Evolutionary conservation across 139 green algal species (phyloP), one percentile per base, ranked within the genome.

Genomic region (Chlorella vulgaris): DNA sequence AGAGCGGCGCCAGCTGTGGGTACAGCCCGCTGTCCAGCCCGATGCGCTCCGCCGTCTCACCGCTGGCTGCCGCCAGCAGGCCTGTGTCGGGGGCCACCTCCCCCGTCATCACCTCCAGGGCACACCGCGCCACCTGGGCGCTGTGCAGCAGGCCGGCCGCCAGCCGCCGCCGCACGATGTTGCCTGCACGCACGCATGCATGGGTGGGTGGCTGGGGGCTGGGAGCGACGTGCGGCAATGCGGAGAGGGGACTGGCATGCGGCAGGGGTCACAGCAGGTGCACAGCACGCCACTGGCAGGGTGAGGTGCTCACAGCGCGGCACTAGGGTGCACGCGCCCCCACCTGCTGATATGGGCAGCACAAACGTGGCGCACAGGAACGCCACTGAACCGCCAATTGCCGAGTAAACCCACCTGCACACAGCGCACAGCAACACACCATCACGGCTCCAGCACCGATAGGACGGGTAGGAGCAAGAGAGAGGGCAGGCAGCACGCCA

Each of bases 281-380:
- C 47, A 55, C 13, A 10, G 47, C 47, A 24, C 47, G 10, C 47
- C 13, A 55, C 13, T 55, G 47, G 13, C 15, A 15, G 47, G 47
- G 13, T 24, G 47, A 10, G 15, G 13, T 10, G 13, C 47, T 55
- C 13, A 15, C 38, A 26, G 39, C 19, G 61, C 18, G 28, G 4
- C 69, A n/a, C 40, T 8, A 8, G 7, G 43, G 15, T 4, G 31
- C 31, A 42, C 7, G 1, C 6, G 5, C n/a, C 7, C 55, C 53
- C 47, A 83, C 77, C 77, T 60, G 77, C 77, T 7, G 67, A 58
- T 28, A 78, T 53, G n/a, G 78, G 78, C 51, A 83, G 53, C 15
- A 78, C 29, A 24, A 83, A 68, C 28, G 77, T 76, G 47, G 65
- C 66, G 47, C 65, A 77, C 24, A 83, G 47, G 38, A 39, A 76